These are phyloP conservation scores for Pseudognaphalium luteoalbum DNA, from an alignment of 129 eudicot species.

Conservation along the genomic window DNA sequence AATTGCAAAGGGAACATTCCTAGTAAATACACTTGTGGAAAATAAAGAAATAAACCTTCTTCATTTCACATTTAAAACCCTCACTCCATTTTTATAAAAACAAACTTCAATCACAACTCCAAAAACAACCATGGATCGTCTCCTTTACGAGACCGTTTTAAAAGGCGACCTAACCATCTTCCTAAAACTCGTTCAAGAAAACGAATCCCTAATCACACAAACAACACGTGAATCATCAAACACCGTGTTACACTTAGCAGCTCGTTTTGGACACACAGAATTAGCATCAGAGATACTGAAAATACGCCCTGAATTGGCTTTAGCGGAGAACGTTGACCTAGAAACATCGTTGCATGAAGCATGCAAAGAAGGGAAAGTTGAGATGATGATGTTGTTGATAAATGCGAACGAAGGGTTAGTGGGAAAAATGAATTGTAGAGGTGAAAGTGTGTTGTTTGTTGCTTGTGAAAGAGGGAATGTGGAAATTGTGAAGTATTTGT, in stretches of 20 bases:
- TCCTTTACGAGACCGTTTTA: constrained; percentile 31
- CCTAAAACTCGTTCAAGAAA: constrained; percentile 31
- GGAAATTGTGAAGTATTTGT: constrained; percentile 43
- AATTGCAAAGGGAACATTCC: background rate
- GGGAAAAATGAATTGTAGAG: constrained; percentile 44
- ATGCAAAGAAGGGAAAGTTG: constrained; percentile 51
- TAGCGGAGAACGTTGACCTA: constrained; percentile 38
- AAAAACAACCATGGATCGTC: constrained; percentile 39
- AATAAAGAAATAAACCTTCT: background rate
- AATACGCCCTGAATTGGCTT: constrained; percentile 41
- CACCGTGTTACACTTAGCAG: constrained; percentile 54
- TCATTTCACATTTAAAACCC: constrained; percentile 9
- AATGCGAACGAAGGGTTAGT: constrained; percentile 33
- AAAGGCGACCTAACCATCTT: constrained; percentile 43
- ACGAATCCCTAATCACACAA: constrained; percentile 28
- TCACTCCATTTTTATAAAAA: background rate
- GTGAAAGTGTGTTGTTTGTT: constrained; percentile 49
- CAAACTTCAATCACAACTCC: background rate
- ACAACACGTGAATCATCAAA: constrained; percentile 28
- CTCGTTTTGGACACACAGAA: constrained; percentile 51
- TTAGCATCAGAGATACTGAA: constrained; percentile 38
- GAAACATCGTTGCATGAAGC: constrained; percentile 62
- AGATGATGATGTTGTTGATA: constrained; percentile 33
- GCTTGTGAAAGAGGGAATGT: constrained; percentile 54
- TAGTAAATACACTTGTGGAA: constrained; percentile 2